phyloP scores from a whole-genome alignment of 805 yeast species.

The Monosporozyma solicola region DNA sequence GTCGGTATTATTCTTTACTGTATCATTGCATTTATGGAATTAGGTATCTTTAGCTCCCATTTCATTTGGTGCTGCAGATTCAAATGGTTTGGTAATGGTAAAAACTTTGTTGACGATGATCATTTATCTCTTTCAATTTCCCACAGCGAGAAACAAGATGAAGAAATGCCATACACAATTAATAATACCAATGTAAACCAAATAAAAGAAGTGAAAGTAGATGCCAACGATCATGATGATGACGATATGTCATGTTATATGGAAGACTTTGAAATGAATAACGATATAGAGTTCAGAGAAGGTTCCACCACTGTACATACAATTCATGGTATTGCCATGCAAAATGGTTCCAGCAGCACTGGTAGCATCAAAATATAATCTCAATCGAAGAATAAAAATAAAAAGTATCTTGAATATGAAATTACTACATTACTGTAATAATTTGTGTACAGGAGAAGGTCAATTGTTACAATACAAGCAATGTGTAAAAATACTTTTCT shows the following conservation, averaged over 20 bases:
- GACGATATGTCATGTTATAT: neutral
- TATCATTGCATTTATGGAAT: constrained; percentile 63
- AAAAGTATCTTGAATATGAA: neutral
- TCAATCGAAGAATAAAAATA: neutral
- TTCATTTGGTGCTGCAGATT: constrained; percentile 54
- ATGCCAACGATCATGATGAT: constrained; percentile 1
- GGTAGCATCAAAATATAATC: constrained; percentile 2
- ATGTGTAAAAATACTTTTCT: neutral
- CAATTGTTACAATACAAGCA: neutral
- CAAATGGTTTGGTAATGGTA: constrained; percentile 17
- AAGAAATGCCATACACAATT: neutral
- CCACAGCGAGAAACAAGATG: neutral
- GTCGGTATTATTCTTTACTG: constrained; percentile 72
- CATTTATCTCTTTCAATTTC: neutral
- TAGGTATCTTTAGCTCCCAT: constrained; percentile 70
- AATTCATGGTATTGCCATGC: constrained; percentile 6
- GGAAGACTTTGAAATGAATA: constrained; percentile 2
- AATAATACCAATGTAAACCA: neutral
- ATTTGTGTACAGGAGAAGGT: neutral
- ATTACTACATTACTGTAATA: neutral
- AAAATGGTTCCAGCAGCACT: neutral
- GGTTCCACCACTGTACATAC: constrained; percentile 5
- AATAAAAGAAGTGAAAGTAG: neutral
- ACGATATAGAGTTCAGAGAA: neutral
- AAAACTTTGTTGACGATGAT: neutral